Conservation (phyloP, 2,329 filamentous ascomycete species). For the Xylaria sp. region DNA sequence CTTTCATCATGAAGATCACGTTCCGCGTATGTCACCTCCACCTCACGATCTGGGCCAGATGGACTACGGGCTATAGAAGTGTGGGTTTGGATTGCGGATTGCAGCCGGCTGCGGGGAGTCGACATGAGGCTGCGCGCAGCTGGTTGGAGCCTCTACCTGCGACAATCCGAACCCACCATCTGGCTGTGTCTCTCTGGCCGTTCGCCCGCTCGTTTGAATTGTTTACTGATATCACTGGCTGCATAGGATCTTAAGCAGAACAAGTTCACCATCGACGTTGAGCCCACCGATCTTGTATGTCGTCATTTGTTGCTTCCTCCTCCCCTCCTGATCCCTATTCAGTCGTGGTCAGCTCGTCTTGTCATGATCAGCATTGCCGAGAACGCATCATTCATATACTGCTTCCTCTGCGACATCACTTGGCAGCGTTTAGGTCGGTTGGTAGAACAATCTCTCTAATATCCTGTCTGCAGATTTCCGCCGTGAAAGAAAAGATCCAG, state of each 20-base stretch:
- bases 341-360: background rate
- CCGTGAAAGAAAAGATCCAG: conserved; percentile 88
- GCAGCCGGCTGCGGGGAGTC: conserved; percentile 12
- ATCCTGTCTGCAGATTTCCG: conserved; percentile 59
- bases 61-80: background rate
- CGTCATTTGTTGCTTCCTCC: conserved; percentile 30
- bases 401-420: conserved; percentile 2
- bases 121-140: conserved; percentile 19
- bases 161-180: conserved; percentile 13
- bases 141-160: conserved; percentile 15
- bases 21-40: conserved; percentile 48
- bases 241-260: conserved; percentile 92
- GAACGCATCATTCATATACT: background rate
- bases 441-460: conserved; percentile 18
- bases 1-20: conserved; percentile 60
- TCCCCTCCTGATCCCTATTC: conserved; percentile 4
- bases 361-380: background rate
- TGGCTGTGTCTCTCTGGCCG: conserved; percentile 5
- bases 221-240: conserved; percentile 7
- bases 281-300: conserved; percentile 84
- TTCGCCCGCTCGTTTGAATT: background rate
- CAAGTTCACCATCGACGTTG: conserved; percentile 94
- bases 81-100: background rate
- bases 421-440: conserved; percentile 1
- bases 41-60: background rate